Conservation (phyloP, 768 basidiomycete genomes). For the Leucocoprinus birnbaumii region DNA sequence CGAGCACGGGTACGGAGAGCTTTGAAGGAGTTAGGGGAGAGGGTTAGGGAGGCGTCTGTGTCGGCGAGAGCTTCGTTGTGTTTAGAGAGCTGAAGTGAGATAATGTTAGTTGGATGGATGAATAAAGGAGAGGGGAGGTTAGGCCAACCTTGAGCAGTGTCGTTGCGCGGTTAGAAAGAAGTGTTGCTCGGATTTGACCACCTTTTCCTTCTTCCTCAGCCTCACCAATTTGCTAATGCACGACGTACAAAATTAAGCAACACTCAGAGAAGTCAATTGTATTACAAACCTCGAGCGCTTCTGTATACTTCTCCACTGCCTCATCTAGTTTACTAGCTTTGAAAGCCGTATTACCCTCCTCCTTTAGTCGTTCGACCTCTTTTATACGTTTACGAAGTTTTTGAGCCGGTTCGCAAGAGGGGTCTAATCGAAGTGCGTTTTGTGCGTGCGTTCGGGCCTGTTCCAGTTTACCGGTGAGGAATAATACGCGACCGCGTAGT, state of each 20-base stretch:
- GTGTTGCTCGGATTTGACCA: slow-evolving; percentile 75
- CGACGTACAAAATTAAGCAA: no score
- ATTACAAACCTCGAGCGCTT: slow-evolving; percentile 60
- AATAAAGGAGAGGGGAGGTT: background rate
- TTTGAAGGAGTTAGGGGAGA: slow-evolving; percentile 73
- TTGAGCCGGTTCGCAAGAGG: slow-evolving; percentile 68
- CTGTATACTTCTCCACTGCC: slow-evolving; percentile 67
- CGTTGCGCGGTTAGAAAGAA: slow-evolving; percentile 83
- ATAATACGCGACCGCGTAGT: slow-evolving; percentile 76
- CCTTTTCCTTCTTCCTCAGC: slow-evolving; percentile 72
- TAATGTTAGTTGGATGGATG: slow-evolving; percentile 11
- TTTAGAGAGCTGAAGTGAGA: slow-evolving; percentile 47
- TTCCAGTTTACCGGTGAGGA: slow-evolving; percentile 67
- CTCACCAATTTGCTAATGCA: slow-evolving; percentile 69
- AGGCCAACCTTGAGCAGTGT: slow-evolving; percentile 65
- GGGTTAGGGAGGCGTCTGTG: slow-evolving; percentile 61
- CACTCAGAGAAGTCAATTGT: no score
- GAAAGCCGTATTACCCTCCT: slow-evolving; percentile 80
- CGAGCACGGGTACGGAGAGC: slow-evolving; percentile 85
- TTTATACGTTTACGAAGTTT: slow-evolving; percentile 75
- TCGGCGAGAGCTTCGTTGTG: slow-evolving; percentile 71
- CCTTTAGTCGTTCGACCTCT: slow-evolving; percentile 79
- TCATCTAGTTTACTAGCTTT: slow-evolving; percentile 56
- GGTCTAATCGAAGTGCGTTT: slow-evolving; percentile 75
- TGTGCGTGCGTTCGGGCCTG: slow-evolving; percentile 69